A percentile compares a stretch with the other conserved stretches of the same genome.
These are phyloP conservation scores for Evernia prunastri DNA, from an alignment of 495 filamentous ascomycete genomes.

Conservation along the genomic window DNA sequence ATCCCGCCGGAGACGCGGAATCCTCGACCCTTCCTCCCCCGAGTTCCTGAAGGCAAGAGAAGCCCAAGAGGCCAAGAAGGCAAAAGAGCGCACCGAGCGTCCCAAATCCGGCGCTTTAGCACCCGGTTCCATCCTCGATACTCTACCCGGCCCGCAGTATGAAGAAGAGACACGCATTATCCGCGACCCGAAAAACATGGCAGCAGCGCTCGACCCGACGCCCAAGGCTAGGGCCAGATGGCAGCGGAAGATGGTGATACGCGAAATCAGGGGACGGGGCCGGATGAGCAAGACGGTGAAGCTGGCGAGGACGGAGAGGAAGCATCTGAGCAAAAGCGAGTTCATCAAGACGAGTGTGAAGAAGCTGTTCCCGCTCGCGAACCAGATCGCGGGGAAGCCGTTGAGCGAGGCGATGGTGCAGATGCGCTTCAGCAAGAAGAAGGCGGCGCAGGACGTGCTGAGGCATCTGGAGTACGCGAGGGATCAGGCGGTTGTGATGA, in stretches of 20 bases:
- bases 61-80: constrained; percentile 19
- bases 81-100: constrained; percentile 22
- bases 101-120: constrained; percentile 36
- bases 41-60: constrained; percentile 4
- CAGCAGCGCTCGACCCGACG: constrained; percentile 59
- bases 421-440: constrained; percentile 95
- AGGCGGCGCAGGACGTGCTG: constrained; percentile 71
- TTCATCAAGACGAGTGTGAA: constrained; percentile 74
- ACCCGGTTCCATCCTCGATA: constrained; percentile 55
- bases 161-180: neutral
- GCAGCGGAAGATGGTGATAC: constrained; percentile 75
- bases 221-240: constrained; percentile 59
- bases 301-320: constrained; percentile 68
- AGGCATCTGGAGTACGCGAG: constrained; percentile 70
- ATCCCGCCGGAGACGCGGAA: constrained; percentile 27
- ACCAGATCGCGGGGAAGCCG: constrained; percentile 85
- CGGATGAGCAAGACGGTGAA: constrained; percentile 54
- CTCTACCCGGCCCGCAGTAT: constrained; percentile 26
- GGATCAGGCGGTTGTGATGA: constrained; percentile 66
- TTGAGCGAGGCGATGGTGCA: constrained; percentile 88
- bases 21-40: constrained; percentile 24
- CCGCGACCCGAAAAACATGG: constrained; percentile 46
- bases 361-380: constrained; percentile 76
- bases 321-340: constrained; percentile 54
- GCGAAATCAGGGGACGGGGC: constrained; percentile 60